A percentile compares a stretch with the other conserved stretches of the same genome.
Evolutionary conservation across 495 filamentous ascomycete genomes (phyloP).

Genomic region (Trichoderma asperelloides): DNA sequence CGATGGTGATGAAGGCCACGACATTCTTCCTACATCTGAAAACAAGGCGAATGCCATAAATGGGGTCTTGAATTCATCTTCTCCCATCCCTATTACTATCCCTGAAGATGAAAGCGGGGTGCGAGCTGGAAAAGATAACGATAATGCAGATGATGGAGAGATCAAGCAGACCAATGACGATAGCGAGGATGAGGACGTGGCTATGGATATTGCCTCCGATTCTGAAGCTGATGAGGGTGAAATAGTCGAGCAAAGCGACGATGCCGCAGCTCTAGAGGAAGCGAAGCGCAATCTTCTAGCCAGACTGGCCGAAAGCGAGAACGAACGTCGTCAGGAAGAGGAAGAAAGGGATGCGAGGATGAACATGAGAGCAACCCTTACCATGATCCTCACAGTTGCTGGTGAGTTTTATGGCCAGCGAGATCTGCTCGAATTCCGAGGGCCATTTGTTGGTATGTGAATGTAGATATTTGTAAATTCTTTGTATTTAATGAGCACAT

Average conservation of each 20-base stretch:
- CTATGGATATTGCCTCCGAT: slow-evolving; percentile 18
- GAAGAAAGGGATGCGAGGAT: slow-evolving; percentile 19
- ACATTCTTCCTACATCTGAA: background rate
- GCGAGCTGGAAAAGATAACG: slow-evolving; percentile 20
- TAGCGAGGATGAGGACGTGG: slow-evolving; percentile 24
- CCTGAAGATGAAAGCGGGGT: background rate
- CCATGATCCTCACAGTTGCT: slow-evolving; percentile 86
- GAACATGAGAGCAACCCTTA: slow-evolving; percentile 56
- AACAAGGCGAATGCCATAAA: background rate
- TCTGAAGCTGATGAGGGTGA: slow-evolving; percentile 16
- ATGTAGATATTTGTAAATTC: background rate
- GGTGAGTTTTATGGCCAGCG: slow-evolving; percentile 88
- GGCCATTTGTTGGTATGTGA: slow-evolving; percentile 35
- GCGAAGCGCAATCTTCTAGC: slow-evolving; percentile 52
- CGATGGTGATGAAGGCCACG: background rate
- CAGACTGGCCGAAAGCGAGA: slow-evolving; percentile 22
- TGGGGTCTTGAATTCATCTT: background rate
- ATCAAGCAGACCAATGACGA: slow-evolving; percentile 17
- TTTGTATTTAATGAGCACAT: background rate
- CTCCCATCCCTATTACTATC: background rate
- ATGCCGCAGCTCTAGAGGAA: slow-evolving; percentile 39
- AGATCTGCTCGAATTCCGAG: slow-evolving; percentile 68
- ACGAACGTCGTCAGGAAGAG: slow-evolving; percentile 7
- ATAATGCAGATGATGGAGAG: slow-evolving; percentile 17
- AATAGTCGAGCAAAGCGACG: slow-evolving; percentile 20